phyloP scores from a whole-genome alignment of 805 yeast genomes.

The Saccharomycopsis sp. region DNA sequence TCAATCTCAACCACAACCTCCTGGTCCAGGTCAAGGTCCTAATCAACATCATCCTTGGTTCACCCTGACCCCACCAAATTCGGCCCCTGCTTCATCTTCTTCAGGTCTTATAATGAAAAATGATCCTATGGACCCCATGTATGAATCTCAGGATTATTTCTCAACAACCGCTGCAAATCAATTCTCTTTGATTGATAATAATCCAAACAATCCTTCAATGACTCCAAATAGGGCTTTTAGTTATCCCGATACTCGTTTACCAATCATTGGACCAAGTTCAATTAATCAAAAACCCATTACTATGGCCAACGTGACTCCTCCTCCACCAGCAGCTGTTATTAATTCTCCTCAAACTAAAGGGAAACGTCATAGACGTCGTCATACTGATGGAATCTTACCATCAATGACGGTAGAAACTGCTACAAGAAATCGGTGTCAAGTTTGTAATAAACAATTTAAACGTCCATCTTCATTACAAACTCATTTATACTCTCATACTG shows the following conservation, averaged over 20 bases:
- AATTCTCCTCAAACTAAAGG: constrained; percentile 1
- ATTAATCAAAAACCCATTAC: no score
- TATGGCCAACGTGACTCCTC: no score
- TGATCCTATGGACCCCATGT: neutral
- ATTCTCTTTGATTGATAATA: no score
- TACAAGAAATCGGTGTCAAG: constrained; percentile 34
- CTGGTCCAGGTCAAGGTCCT: neutral
- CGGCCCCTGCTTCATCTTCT: neutral
- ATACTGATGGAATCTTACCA: constrained; percentile 14
- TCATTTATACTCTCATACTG: constrained; percentile 71
- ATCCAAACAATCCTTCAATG: no score
- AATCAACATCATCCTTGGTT: neutral
- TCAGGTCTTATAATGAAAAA: no score
- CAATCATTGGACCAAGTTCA: neutral
- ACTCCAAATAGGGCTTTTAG: neutral
- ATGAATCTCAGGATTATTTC: no score
- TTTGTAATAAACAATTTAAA: constrained; percentile 69
- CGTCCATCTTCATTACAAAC: constrained; percentile 77
- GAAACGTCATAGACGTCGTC: constrained; percentile 14
- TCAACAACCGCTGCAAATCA: no score
- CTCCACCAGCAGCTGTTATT: neutral
- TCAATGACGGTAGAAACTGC: constrained; percentile 36
- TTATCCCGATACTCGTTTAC: neutral
- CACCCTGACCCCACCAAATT: neutral
- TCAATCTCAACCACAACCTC: neutral